Evolutionary conservation across 73 alveolate species (phyloP), one percentile per base, ranked within the genome.

Genomic region (Paramecium sonneborni): DNA sequence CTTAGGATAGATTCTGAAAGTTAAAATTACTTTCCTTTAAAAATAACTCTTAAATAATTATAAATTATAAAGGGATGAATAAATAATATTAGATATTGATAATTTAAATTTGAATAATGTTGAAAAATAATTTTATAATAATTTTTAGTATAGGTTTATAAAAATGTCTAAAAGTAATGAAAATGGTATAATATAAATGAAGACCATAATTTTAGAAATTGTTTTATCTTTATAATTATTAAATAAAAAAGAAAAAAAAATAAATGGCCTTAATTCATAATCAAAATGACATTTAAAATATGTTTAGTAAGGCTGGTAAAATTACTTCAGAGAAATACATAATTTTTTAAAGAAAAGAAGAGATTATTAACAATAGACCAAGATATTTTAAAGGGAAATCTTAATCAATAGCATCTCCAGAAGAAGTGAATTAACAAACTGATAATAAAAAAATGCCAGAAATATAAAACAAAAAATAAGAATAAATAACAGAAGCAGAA

Each of bases 231-330:
- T 11, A 46, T 14, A 14, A 46, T 14, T 46, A 35, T 35, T 35
- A 4, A 4, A 35, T 35, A 4, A 35, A 35, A 48, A 48, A 14
- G 23, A 14, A 48, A 48, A 52, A 52, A 52, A 52, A 3, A 52
- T 52, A 52, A 35, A 72, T 72, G 86, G 86, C 86, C 28, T 21
- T 79, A 26, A 79, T 79, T 43, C 62, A 79, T 57, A 79, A 79
- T 46, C 90, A 57, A 21, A 79, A 46, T 79, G 90, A 79, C n/a
- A 11, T 41, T 15, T 67, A 69, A 72, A 82, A 82, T 41, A 88
- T 88, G 94, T 88, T 88, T 52, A 56, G 88, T 23, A 88, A 88
- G 57, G 94, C 94, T 1, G 94, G 94, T 20, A 88, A 82, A 46
- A 69, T 88, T 9, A 88, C 94, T 11, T 88, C 94, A 39, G 94